Percentiles rank a stretch among this genome's conserved stretches.
Evolutionary conservation across 2,329 filamentous ascomycete species (phyloP).

Genomic region (Hyphodiscus sp.): DNA sequence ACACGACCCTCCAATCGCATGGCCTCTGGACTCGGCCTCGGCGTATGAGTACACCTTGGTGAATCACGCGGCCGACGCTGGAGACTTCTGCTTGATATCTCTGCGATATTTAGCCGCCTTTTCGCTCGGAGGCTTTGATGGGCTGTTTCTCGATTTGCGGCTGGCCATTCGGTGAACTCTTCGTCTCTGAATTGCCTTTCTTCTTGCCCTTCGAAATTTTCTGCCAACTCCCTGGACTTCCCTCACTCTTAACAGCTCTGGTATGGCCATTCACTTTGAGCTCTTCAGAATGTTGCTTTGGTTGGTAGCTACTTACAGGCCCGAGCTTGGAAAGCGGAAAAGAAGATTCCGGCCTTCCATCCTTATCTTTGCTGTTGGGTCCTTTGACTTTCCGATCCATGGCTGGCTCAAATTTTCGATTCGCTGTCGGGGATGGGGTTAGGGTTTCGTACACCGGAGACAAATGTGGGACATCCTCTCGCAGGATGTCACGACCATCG

Average conservation of each 20-base stretch:
- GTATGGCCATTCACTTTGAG: constrained; percentile 46
- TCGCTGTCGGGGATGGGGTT: constrained; percentile 62
- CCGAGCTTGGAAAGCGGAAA: constrained; percentile 16
- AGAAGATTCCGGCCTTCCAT: constrained; percentile 13
- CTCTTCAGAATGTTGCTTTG: constrained; percentile 13
- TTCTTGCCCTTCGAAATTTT: constrained; percentile 48
- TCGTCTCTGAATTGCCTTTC: constrained; percentile 41
- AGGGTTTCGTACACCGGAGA: constrained; percentile 69
- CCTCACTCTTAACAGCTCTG: constrained; percentile 49
- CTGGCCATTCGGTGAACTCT: constrained; percentile 38
- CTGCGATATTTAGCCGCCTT: constrained; percentile 44
- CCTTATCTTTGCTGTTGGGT: constrained; percentile 4
- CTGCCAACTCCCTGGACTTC: constrained; percentile 46
- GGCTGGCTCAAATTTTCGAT: constrained; percentile 45
- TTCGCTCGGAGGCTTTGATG: constrained; percentile 54
- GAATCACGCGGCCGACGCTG: neutral
- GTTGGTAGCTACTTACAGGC: constrained; percentile 33
- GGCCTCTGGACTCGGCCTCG: neutral
- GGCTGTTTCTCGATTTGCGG: constrained; percentile 48
- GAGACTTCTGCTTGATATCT: neutral
- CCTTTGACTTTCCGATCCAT: constrained; percentile 13
- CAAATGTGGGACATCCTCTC: constrained; percentile 38
- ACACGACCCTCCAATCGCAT: neutral
- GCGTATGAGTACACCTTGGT: neutral
- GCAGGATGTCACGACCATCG: constrained; percentile 12